Evolutionary conservation across 331 rosid species (phyloP).

Genomic region (Rhamnella rubrinervis): DNA sequence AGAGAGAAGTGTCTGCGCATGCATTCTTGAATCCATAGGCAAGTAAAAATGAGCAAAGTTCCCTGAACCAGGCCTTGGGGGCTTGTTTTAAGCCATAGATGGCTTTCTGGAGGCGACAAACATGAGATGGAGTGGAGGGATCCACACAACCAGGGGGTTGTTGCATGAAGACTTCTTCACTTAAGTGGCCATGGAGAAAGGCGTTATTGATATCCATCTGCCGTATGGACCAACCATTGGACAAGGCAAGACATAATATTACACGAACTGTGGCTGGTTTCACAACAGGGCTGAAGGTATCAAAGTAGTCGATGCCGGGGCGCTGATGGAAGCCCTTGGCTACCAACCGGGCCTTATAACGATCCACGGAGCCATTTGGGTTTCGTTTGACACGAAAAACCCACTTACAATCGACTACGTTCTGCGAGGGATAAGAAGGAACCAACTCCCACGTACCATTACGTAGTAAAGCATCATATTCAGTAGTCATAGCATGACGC

Average conservation of each 20-base stretch:
- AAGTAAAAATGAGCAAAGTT: neutral
- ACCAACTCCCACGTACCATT: neutral
- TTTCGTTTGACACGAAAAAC: neutral
- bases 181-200: neutral
- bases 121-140: rapidly evolving
- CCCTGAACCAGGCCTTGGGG: neutral
- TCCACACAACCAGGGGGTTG: neutral
- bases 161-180: neutral
- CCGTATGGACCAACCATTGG: neutral
- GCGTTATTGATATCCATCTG: neutral
- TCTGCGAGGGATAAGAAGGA: neutral
- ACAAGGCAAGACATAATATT: neutral
- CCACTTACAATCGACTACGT: neutral
- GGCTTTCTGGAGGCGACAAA: neutral
- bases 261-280: neutral
- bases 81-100: neutral
- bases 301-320: neutral
- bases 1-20: neutral
- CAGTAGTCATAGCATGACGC: neutral
- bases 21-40: neutral
- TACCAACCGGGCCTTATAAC: neutral
- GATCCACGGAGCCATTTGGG: neutral
- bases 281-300: neutral
- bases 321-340: neutral
- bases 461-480: neutral